Percentiles rank a stretch among this genome's conserved stretches.
These are phyloP conservation scores for Amaranthus cruentus DNA, from an alignment of 148 eudicot species.

Conservation along the genomic window DNA sequence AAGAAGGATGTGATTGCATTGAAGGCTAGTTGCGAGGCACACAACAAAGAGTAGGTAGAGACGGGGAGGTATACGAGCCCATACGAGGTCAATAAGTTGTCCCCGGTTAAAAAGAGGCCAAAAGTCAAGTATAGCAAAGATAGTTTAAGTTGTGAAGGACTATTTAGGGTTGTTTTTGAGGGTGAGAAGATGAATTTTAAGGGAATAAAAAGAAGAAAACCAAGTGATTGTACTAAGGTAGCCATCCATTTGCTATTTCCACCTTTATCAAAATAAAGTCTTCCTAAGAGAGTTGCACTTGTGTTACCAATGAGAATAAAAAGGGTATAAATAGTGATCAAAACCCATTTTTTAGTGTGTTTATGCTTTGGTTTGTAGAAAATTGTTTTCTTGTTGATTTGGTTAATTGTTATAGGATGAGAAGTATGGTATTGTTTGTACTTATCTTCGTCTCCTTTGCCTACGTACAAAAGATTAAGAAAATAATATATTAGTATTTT, in stretches of 20 bases:
- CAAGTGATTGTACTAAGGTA: slow-evolving; percentile 47
- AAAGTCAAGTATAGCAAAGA: slow-evolving; percentile 23
- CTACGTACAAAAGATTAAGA: slow-evolving; percentile 6
- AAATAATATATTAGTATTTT: background rate
- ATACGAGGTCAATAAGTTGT: slow-evolving; percentile 39
- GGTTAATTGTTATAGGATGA: background rate
- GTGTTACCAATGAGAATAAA: slow-evolving; percentile 36
- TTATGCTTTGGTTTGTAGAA: slow-evolving; percentile 19
- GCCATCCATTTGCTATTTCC: slow-evolving; percentile 60
- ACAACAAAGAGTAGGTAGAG: slow-evolving; percentile 48
- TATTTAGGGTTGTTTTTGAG: background rate
- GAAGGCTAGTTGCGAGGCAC: slow-evolving; percentile 51
- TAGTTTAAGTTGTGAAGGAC: background rate
- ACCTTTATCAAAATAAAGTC: slow-evolving; percentile 41
- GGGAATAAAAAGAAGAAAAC: slow-evolving; percentile 36
- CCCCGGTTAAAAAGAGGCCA: slow-evolving; percentile 33
- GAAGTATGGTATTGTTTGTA: slow-evolving; percentile 9
- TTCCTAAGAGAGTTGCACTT: slow-evolving; percentile 33
- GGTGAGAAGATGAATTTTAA: slow-evolving; percentile 5
- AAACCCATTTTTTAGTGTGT: slow-evolving; percentile 35
- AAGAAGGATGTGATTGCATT: slow-evolving; percentile 44
- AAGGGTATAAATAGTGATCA: slow-evolving; percentile 26
- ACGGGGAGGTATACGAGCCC: slow-evolving; percentile 47
- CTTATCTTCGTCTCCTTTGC: slow-evolving; percentile 11
- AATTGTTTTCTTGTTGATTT: background rate